Evolutionary conservation across 805 yeast genomes (phyloP).

Genomic region (Pichia membranifaciens): DNA sequence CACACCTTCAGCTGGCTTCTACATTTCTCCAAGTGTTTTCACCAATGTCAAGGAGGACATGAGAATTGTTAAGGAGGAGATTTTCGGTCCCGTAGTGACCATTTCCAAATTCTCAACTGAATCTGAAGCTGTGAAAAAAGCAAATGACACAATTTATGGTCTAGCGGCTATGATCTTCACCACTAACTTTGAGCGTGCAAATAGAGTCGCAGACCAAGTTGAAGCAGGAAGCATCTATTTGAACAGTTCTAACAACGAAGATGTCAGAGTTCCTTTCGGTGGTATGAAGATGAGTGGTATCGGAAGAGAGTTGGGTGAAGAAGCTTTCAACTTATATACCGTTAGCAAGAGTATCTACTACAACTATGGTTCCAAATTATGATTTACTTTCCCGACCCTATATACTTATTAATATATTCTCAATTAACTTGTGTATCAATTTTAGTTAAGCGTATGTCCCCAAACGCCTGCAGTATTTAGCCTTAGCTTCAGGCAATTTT

Average conservation of each 20-base stretch:
- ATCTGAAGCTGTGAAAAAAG: slow-evolving; percentile 61
- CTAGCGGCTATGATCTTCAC: slow-evolving; percentile 81
- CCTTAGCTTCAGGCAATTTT: too few relatives aligned
- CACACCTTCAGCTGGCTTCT: slow-evolving; percentile 51
- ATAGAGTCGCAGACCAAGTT: slow-evolving; percentile 39
- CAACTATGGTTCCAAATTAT: slow-evolving; percentile 38
- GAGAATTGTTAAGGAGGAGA: slow-evolving; percentile 71
- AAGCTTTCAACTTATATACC: slow-evolving; percentile 64
- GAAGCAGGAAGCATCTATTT: slow-evolving; percentile 68
- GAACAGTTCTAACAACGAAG: slow-evolving; percentile 63
- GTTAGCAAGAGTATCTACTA: slow-evolving; percentile 66
- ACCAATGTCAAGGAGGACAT: slow-evolving; percentile 60
- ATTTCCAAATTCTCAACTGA: slow-evolving; percentile 59
- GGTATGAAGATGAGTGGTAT: slow-evolving; percentile 76
- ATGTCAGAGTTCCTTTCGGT: slow-evolving; percentile 67
- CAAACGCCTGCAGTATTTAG: too few relatives aligned
- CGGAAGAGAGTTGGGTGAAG: slow-evolving; percentile 76
- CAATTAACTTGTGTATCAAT: too few relatives aligned
- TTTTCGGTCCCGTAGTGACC: slow-evolving; percentile 82
- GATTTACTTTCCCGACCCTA: not conserved
- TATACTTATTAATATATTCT: not conserved
- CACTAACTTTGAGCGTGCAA: slow-evolving; percentile 58
- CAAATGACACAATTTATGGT: slow-evolving; percentile 73
- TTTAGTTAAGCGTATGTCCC: too few relatives aligned
- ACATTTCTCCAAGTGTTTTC: slow-evolving; percentile 70